These are phyloP conservation scores for Chytriomyces sp. DNA, from an alignment of 192 early-diverging fungal genomes.

Conservation along the genomic window DNA sequence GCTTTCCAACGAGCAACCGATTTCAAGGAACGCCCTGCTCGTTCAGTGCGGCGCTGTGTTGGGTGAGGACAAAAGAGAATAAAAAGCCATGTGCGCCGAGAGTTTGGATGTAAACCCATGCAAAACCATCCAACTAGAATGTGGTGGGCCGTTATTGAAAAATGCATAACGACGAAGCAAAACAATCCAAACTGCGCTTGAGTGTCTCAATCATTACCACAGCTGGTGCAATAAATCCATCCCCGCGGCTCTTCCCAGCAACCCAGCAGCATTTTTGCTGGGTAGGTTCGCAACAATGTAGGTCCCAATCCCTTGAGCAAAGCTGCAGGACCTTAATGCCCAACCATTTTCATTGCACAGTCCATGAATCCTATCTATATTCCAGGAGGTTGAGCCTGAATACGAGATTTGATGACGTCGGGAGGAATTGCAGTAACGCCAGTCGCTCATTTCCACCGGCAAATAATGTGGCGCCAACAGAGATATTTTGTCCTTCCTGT, in stretches of 20 bases:
- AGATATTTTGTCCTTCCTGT: slow-evolving; percentile 65
- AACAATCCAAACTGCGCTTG: too few relatives aligned
- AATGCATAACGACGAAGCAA: too few relatives aligned
- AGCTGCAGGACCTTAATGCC: slow-evolving; percentile 75
- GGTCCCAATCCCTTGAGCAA: slow-evolving; percentile 91
- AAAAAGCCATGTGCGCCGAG: too few relatives aligned
- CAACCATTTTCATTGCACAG: slow-evolving; percentile 73
- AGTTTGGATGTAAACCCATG: too few relatives aligned
- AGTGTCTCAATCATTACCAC: slow-evolving; percentile 40
- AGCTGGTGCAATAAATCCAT: slow-evolving; percentile 56
- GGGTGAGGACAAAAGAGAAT: not conserved
- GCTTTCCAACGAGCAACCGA: not conserved
- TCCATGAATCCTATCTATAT: slow-evolving; percentile 78
- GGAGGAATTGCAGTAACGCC: slow-evolving; percentile 93
- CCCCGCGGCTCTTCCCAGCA: slow-evolving; percentile 53
- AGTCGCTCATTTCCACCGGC: slow-evolving; percentile 92
- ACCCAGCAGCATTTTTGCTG: slow-evolving; percentile 64
- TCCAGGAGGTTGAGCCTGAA: slow-evolving; percentile 86
- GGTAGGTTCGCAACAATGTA: slow-evolving; percentile 87
- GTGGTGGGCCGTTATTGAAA: too few relatives aligned
- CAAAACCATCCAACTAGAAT: too few relatives aligned
- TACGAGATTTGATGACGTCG: slow-evolving; percentile 89
- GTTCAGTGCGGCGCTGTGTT: not conserved
- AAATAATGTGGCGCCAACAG: slow-evolving; percentile 81
- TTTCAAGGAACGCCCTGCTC: not conserved